phyloP scores from a whole-genome alignment of 768 basidiomycete genomes.

The Cystofilobasidium bisporidii region DNA sequence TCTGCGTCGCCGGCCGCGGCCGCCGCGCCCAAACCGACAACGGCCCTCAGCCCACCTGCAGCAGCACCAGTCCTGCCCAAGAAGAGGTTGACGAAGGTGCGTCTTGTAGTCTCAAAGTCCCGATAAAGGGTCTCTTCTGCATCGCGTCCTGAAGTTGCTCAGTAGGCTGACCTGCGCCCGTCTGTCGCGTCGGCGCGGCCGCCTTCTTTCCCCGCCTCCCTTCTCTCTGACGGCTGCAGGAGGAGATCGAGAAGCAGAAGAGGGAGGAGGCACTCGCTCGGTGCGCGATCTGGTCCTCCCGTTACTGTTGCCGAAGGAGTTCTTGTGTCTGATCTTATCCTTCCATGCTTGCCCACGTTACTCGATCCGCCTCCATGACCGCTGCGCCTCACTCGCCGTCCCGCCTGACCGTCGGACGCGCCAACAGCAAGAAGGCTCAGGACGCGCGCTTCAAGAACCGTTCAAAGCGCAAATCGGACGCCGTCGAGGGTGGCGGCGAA shows the following conservation, averaged over 20 bases:
- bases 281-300: neutral
- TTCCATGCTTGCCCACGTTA: too few species aligned
- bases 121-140: too few species aligned
- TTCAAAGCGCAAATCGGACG: neutral
- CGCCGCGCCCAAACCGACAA: neutral
- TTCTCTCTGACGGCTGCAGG: neutral
- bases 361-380: too few species aligned
- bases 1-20: too few species aligned
- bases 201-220: too few species aligned
- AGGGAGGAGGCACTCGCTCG: conserved; percentile 22
- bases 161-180: too few species aligned
- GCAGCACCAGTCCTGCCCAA: neutral
- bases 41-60: neutral
- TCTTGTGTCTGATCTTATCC: conserved; percentile 1
- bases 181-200: too few species aligned
- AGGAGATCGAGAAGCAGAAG: conserved; percentile 24
- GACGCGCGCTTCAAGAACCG: conserved; percentile 8
- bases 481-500: neutral
- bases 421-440: neutral
- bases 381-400: neutral
- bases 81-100: neutral
- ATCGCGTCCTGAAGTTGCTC: too few species aligned
- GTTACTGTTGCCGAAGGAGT: neutral
- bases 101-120: too few species aligned
- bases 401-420: neutral